Evolutionary conservation across 2,329 filamentous ascomycete species (phyloP), one percentile per base, ranked within the genome.

Genomic region (Talaromyces funiculosus): DNA sequence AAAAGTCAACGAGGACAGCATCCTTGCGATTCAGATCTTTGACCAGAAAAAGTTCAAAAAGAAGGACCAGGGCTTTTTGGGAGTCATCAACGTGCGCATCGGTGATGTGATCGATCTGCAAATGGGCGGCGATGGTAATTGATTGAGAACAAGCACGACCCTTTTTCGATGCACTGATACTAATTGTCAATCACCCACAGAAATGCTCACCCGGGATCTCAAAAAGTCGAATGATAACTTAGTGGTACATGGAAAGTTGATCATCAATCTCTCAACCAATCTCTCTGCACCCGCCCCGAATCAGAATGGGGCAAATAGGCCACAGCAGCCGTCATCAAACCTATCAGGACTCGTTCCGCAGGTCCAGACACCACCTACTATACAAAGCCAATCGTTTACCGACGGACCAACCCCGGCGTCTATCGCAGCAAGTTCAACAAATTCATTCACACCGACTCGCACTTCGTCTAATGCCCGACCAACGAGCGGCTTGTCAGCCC

Each of bases 31-130:
- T 51, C 94, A 99, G 74, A 96, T 99, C 59, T 99, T 99, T 73
- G 94, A 99, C 77, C 94, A 99, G 78, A 97, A 97, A 82, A 99
- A 99, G 80, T 99, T 99, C 81, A 99, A 99, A 83, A 99, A 99
- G 86, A 99, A 97, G 91, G 94, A 99, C 69, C 94, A 99, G 75
- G 94, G 94, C 8, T 99, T 99, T 73, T 82, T 99, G 6, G 94
- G 94, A 61, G 94, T 99, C 59, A 97, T 99, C 72, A 99, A 99
- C 74, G 89, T 99, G 69, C 88, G 92, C 62, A 89, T 99, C 67
- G 94, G 94, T 69, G 92, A 95, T 81, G 89, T 94, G 40, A 91
- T 99, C 68, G 93, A 97, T 73, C 81, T 99, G 66, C 88, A 90
- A 64, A 86, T 90, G 61, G 92, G 92, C 61, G 90, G 91, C 65